Evolutionary conservation across 768 basidiomycete species (phyloP), one percentile per base, ranked within the genome.

Genomic region (Russula brevipes): DNA sequence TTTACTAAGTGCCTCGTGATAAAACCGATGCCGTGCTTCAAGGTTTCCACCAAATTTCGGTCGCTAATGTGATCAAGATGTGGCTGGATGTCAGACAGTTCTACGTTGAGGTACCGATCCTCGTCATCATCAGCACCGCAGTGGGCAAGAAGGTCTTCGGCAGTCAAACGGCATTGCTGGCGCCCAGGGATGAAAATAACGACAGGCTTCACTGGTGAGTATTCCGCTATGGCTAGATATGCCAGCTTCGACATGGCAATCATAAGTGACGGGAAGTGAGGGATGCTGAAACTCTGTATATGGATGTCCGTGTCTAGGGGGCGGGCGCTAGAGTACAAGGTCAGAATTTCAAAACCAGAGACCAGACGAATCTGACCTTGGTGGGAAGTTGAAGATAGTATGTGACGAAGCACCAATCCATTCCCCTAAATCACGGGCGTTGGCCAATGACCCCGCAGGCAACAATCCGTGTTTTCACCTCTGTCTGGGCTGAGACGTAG

Each of bases 221-320:
- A 87, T 71, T 99, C 96, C 49, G 86, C 78, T 64, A 98, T 89
- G 36, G 95, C 87, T 7, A 98, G 83, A 73, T 98, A 98, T 0
- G 96, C 91, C 0, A 96, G 97, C 72, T 98, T 98, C 9, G 95
- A 94, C 97, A 99, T 98, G 50, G 94, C 84, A 63, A 98, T 93
- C 96, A 99, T 98, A 46, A 99, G 79, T 0, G 94, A 97, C 0
- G 97, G 94, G 85, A 96, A 97, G 71, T 98, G 97, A n/a, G 94
- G 92, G 51, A 94, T 91, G 33, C 84, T 84, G 79, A 97, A 99
- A 46, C 91, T 94, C 71, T 99, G 97, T 8, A 99, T 77, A 71
- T 98, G 95, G 53, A 99, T 94, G 62, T 98, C 94, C 86, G 98
- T 90, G 67, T 97, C 94, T 11, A 98, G 77, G 3, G 96, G 94